Evolutionary conservation across 1,139 yeast genomes (phyloP).

Genomic region (Barnettozyma hawaiiensis): DNA sequence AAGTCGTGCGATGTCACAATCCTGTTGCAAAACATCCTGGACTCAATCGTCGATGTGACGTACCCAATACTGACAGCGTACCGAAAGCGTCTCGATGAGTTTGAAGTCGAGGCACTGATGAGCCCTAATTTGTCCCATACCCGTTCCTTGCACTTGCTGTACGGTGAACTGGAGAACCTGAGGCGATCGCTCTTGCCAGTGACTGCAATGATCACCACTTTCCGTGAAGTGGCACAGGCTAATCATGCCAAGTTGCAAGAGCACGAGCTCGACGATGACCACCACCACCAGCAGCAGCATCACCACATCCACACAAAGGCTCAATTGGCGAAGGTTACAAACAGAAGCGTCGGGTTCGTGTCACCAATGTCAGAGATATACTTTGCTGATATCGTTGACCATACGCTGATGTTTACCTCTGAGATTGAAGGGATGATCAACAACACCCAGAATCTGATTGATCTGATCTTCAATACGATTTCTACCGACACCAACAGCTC

Average conservation of each 20-base stretch:
- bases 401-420: constrained; percentile 42
- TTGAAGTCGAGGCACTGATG: constrained; percentile 44
- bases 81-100: constrained; percentile 40
- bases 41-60: constrained; percentile 50
- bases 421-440: constrained; percentile 47
- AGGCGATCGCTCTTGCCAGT: constrained; percentile 41
- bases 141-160: constrained; percentile 44
- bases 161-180: constrained; percentile 43
- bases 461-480: constrained; percentile 47
- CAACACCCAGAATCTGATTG: constrained; percentile 43
- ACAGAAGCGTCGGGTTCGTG: constrained; percentile 9
- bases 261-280: not conserved
- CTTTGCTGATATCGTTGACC: constrained; percentile 49
- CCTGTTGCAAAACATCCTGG: constrained; percentile 47
- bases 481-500: constrained; percentile 47
- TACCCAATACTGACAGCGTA: constrained; percentile 57
- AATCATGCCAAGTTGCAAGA: not conserved
- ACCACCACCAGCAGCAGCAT: too few relatives aligned
- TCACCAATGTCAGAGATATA: constrained; percentile 32
- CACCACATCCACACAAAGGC: too few relatives aligned
- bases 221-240: constrained; percentile 34
- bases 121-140: constrained; percentile 46
- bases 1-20: constrained; percentile 45
- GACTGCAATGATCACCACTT: constrained; percentile 38
- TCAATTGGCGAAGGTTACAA: constrained; percentile 3